phyloP scores from a whole-genome alignment of 164 flowering plant genomes.

The Taxillus chinensis region DNA sequence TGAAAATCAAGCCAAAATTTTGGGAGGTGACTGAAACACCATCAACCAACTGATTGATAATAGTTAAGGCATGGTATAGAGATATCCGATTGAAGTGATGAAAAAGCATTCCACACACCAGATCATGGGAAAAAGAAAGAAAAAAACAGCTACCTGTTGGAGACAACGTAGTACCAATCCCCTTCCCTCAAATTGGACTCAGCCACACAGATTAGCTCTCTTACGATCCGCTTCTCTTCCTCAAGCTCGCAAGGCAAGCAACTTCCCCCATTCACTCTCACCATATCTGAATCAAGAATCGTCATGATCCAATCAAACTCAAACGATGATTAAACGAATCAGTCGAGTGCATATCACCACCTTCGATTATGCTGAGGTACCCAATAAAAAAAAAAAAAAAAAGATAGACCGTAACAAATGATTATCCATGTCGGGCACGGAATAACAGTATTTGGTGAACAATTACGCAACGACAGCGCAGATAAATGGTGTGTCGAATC shows the following conservation, averaged over 20 bases:
- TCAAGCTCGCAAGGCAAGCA: constrained; percentile 66
- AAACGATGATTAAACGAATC: background rate
- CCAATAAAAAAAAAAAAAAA: no score
- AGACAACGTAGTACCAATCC: constrained; percentile 51
- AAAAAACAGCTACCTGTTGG: constrained; percentile 37
- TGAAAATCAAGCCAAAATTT: no score
- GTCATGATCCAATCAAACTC: constrained; percentile 39
- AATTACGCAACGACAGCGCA: background rate
- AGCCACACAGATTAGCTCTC: constrained; percentile 32
- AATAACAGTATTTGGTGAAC: no score
- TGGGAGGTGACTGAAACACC: no score
- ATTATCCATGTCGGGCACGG: no score
- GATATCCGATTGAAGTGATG: background rate
- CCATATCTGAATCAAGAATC: constrained; percentile 43
- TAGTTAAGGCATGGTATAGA: background rate
- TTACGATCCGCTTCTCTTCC: constrained; percentile 51
- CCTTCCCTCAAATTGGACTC: constrained; percentile 65
- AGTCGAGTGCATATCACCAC: no score
- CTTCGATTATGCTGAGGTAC: background rate
- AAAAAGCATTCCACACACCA: background rate
- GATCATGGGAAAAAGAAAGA: background rate
- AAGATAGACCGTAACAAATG: background rate
- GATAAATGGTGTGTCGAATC: background rate
- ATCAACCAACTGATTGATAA: background rate
- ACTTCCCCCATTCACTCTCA: constrained; percentile 50